These are phyloP conservation scores for Hyaloraphidium curvatum DNA, from an alignment of 192 early-diverging fungal genomes.

Conservation along the genomic window DNA sequence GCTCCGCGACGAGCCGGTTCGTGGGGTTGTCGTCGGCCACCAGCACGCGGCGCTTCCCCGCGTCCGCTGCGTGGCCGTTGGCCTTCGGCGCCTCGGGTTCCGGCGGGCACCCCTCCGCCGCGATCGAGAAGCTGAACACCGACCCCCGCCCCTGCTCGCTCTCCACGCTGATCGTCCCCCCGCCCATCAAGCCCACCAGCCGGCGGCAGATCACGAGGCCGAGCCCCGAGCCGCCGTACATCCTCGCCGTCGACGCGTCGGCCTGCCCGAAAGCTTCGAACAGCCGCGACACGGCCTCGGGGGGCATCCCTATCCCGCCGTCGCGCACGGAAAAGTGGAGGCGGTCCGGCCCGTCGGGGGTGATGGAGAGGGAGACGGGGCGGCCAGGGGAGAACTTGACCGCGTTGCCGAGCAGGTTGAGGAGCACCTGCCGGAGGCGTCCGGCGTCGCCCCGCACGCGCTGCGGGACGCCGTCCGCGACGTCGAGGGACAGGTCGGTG, in stretches of 20 bases:
- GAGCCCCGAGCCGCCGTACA: conserved; percentile 43
- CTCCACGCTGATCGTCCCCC: conserved; percentile 36
- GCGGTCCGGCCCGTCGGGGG: too few species aligned
- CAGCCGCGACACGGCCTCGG: conserved; percentile 25
- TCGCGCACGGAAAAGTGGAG: too few species aligned
- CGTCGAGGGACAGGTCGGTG: background rate
- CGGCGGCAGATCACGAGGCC: conserved; percentile 41
- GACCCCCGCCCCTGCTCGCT: conserved; percentile 28
- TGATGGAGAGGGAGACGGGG: conserved; percentile 13
- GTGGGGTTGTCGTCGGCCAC: too few species aligned
- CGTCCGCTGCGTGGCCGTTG: too few species aligned
- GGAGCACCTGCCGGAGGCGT: conserved; percentile 26
- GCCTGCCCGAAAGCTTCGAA: conserved; percentile 43
- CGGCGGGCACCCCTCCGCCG: too few species aligned
- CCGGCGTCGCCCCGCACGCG: conserved; percentile 27
- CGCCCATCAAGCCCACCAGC: conserved; percentile 38
- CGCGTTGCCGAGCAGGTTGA: conserved; percentile 28
- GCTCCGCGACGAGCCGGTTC: too few species aligned
- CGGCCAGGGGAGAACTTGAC: conserved; percentile 29
- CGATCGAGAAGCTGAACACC: conserved; percentile 25
- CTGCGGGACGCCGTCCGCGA: too few species aligned
- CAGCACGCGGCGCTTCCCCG: too few species aligned
- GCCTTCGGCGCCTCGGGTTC: too few species aligned
- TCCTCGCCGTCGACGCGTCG: conserved; percentile 38
- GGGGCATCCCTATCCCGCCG: conserved; percentile 41